These are phyloP conservation scores for Geranomyces variabilis DNA, from an alignment of 192 early-diverging fungal genomes.

Conservation along the genomic window DNA sequence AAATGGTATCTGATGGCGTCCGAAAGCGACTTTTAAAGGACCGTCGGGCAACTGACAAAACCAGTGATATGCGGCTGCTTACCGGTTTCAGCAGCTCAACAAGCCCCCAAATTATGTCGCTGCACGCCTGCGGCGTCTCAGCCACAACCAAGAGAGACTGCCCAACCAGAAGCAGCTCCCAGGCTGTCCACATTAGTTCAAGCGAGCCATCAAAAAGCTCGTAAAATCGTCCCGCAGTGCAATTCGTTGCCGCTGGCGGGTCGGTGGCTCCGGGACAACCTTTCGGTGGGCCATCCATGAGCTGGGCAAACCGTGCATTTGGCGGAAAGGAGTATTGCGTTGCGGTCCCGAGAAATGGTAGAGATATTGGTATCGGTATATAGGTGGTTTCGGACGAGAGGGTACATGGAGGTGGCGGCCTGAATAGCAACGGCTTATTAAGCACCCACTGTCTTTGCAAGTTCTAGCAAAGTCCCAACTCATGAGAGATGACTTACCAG, in stretches of 20 bases:
- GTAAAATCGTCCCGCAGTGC: constrained; percentile 73
- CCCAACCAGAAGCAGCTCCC: constrained; percentile 92
- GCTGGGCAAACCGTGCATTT: constrained; percentile 58
- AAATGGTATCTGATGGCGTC: constrained; percentile 72
- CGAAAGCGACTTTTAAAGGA: not conserved
- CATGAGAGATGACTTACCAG: constrained; percentile 55
- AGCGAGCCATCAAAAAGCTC: constrained; percentile 78
- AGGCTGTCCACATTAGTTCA: constrained; percentile 84
- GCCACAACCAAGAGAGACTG: constrained; percentile 89
- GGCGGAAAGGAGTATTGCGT: constrained; percentile 52
- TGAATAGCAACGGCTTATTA: too few relatives aligned
- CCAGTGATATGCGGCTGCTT: too few relatives aligned
- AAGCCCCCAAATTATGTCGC: constrained; percentile 77
- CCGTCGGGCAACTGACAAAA: not conserved
- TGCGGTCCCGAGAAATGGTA: constrained; percentile 40
- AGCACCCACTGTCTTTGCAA: too few relatives aligned
- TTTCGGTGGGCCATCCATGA: constrained; percentile 59
- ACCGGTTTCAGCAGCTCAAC: constrained; percentile 93
- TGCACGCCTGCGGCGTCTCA: constrained; percentile 85
- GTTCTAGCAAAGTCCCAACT: too few relatives aligned
- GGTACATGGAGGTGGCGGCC: constrained; percentile 51
- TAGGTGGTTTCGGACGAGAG: constrained; percentile 40
- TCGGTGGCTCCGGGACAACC: not conserved
- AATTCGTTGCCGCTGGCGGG: constrained; percentile 40
- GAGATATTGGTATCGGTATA: constrained; percentile 26